Percentiles rank a stretch among this genome's conserved stretches.
Conservation (phyloP, 345 rosid genomes). For the Acer saccharum region DNA sequence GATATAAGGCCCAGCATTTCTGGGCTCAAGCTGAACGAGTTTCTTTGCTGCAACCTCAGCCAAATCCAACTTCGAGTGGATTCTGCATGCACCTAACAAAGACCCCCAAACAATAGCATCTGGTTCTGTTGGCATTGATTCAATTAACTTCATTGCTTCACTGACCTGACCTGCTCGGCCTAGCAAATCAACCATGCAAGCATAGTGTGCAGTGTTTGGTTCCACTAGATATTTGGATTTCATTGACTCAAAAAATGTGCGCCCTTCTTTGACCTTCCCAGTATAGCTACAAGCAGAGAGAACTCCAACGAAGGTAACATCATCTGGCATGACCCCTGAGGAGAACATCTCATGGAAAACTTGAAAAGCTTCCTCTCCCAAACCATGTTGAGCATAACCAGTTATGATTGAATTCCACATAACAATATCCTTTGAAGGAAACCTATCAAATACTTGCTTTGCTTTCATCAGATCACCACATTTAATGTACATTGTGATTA, state of each 20-base stretch:
- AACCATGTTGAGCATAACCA: conserved; percentile 78
- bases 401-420: conserved; percentile 86
- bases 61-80: conserved; percentile 59
- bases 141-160: conserved; percentile 68
- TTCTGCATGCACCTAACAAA: conserved; percentile 76
- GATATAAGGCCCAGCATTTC: conserved; percentile 68
- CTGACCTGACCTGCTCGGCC: conserved; percentile 70
- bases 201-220: conserved; percentile 64
- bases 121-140: conserved; percentile 63
- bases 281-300: conserved; percentile 81
- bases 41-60: conserved; percentile 77
- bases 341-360: conserved; percentile 62
- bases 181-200: conserved; percentile 86
- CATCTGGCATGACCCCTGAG: conserved; percentile 58
- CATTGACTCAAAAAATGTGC: conserved; percentile 65
- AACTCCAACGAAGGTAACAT: conserved; percentile 73
- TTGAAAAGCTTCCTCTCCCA: conserved; percentile 64
- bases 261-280: conserved; percentile 70
- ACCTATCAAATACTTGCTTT: conserved; percentile 62
- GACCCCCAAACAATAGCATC: conserved; percentile 88
- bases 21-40: conserved; percentile 64
- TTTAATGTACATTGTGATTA: conserved; percentile 79
- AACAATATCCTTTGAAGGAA: conserved; percentile 59
- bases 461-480: conserved; percentile 74
- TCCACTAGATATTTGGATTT: conserved; percentile 49